Conservation (phyloP, 2,329 filamentous ascomycete genomes). For the Colletotrichum trifolii region DNA sequence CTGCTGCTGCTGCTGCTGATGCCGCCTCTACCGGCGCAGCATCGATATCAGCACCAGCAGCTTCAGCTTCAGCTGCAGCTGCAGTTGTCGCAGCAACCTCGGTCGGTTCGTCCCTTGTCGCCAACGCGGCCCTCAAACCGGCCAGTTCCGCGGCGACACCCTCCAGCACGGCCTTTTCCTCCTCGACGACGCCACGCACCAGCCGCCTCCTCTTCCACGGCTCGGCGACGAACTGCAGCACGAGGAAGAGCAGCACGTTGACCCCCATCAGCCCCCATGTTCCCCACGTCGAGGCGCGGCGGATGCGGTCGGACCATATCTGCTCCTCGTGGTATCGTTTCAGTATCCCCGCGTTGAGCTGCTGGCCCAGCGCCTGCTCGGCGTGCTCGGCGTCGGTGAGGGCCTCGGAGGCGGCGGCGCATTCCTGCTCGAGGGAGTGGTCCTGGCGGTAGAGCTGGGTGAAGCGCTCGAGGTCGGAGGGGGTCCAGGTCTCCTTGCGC, state of each 20-base stretch:
- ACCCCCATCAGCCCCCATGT: constrained; percentile 98
- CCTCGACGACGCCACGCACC: constrained; percentile 84
- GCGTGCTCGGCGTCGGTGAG: constrained; percentile 82
- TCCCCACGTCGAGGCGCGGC: constrained; percentile 96
- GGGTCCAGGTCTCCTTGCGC: constrained; percentile 91
- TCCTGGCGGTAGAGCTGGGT: constrained; percentile 91
- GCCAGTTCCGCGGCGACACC: constrained; percentile 58
- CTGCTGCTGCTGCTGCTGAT: constrained; percentile 3
- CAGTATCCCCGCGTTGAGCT: constrained; percentile 84
- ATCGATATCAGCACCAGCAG: constrained; percentile 42
- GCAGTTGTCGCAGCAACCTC: constrained; percentile 9
- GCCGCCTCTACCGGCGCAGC: constrained; percentile 37
- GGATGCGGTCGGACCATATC: constrained; percentile 98
- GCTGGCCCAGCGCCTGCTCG: constrained; percentile 79
- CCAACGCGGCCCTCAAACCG: constrained; percentile 45
- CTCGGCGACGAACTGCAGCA: constrained; percentile 90
- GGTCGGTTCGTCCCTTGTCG: constrained; percentile 35
- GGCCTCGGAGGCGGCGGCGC: constrained; percentile 76
- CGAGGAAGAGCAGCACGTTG: constrained; percentile 88
- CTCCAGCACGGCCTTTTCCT: constrained; percentile 71
- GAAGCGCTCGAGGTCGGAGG: constrained; percentile 90
- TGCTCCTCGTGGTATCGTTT: constrained; percentile 98
- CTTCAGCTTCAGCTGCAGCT: constrained; percentile 42
- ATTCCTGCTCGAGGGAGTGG: constrained; percentile 90
- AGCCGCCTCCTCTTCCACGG: constrained; percentile 88